Base-by-base conservation (phyloP, 2,329 filamentous ascomycete genomes). In the Cladobotryum mycophilum region DNA sequence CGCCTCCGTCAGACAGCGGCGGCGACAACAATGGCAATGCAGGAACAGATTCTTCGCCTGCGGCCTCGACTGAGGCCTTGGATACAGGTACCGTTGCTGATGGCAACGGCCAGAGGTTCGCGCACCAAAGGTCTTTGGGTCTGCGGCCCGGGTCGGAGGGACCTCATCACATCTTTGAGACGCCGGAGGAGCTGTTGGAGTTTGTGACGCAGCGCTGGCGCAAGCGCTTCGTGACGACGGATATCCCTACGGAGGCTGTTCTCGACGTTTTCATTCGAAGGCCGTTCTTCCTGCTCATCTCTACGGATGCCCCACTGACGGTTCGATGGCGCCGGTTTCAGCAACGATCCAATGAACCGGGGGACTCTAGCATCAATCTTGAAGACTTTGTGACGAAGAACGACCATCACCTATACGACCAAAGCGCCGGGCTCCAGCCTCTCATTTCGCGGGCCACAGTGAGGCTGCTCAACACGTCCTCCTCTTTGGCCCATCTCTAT, bases 251-350 rank as follows among this genome's bases (percentile, higher is more conserved):
- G 58, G 86, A 90, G 58, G 67, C 69, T 3, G 79, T 85, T 7
- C 79, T 96, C 4, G 88, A 96, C 60, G 77, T 83, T 20, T 82
- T 96, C 46, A 73, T 84, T 53, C 79, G 85, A 17, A 81, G 93
- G 7, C 93, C 93, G 1, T 96, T 96, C 73, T 97, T 97, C 75
- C 79, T 99, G 45, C 81, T 97, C 34, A 76, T 99, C 62, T 92
- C 89, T 66, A 84, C 97, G 44, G 92, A 97, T 68, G 92, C 91
- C 4, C 93, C 93, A 2, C 78, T 96, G 42, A 86, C 81, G 45
- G 75, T 92, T 41, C 86, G 93, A 47, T 96, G 89, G 88, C 77
- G 80, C 60, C 85, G 93, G 42, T 90, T 87, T 72, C 82, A 81
- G 55, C 52, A 64, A 20, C 61, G 65, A 25, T 55, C 60, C 47